Base-by-base conservation (phyloP, 305 asterid genomes). In the Salvia sclarea region DNA sequence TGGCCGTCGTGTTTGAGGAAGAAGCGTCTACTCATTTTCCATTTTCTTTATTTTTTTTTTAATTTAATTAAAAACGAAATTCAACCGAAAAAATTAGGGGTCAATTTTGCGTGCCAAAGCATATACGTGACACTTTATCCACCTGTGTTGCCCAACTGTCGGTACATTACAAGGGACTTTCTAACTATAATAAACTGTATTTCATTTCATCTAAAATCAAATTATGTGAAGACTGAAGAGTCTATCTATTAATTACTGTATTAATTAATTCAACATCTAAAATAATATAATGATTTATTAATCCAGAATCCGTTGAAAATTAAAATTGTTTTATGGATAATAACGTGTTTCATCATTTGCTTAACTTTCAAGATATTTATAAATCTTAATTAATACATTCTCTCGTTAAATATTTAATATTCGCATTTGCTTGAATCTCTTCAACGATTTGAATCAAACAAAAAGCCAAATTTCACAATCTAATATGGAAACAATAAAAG, bases 51-150 rank as follows among this genome's bases (percentile, higher is more conserved):
- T 11, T 53, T 53, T 24, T 12, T 53, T 4, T 12, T 5, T 24
- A 5, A 24, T 53, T 53, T 24, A 21, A 20, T 21, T 52, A 1
- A 54, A 4, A 54, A 24, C 6, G n/a, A 9, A 20, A 8, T 18
- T 50, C 31, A 50, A 21, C 28, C 8, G n/a, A 52, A 22, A 22
- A 50, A 50, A 1, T 50, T 24, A 24, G 52, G 61, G 61, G 75
- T 77, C 73, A 69, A 62, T 58, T 72, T 61, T 21, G 12, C 47
- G 22, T 31, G 68, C 68, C 76, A 53, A 73, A 56, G 38, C 65
- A 40, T 35, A 50, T 63, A 52, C 69, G 78, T 64, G 79, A 77
- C 78, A 50, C 70, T 59, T 49, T 30, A 64, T 64, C 79, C 22
- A 50, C 66, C 78, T 37, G 65, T 4, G 28, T 56, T 64, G 37